These are phyloP conservation scores for Furcasterigmium sp. DNA, from an alignment of 2,329 filamentous ascomycete genomes.

Conservation along the genomic window DNA sequence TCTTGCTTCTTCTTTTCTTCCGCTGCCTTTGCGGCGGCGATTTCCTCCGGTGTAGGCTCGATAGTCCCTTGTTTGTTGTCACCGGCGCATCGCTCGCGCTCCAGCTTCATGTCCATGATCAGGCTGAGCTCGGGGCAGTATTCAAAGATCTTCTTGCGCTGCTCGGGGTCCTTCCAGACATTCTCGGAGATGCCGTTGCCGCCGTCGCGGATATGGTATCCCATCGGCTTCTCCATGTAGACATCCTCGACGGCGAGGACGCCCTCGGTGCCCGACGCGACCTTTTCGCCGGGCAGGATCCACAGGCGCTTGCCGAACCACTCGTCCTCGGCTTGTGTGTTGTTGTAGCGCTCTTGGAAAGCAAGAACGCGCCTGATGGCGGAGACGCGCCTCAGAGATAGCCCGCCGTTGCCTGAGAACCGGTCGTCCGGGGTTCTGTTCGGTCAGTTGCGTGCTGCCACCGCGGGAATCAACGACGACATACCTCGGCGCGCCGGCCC, in stretches of 20 bases:
- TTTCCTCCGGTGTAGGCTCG: conserved; percentile 4
- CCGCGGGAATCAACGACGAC: conserved; percentile 3
- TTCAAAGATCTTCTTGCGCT: conserved; percentile 42
- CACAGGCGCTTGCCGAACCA: conserved; percentile 48
- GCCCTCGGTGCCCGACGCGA: conserved; percentile 34
- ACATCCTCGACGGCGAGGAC: conserved; percentile 45
- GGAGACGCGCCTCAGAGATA: conserved; percentile 48
- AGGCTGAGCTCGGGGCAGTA: conserved; percentile 53
- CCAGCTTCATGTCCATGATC: conserved; percentile 52
- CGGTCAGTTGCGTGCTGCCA: neutral
- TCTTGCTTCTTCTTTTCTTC: conserved; percentile 8
- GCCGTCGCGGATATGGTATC: conserved; percentile 44
- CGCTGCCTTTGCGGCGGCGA: conserved; percentile 1
- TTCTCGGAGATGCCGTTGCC: conserved; percentile 32
- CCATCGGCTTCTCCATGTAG: conserved; percentile 46
- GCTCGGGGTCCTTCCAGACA: conserved; percentile 39
- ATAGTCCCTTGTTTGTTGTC: conserved; percentile 24
- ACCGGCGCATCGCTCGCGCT: conserved; percentile 37
- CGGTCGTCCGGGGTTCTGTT: conserved; percentile 30
- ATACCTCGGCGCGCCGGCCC: conserved; percentile 47
- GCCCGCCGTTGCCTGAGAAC: conserved; percentile 48
- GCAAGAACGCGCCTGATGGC: conserved; percentile 41
- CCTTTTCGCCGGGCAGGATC: conserved; percentile 39
- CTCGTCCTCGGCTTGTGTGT: conserved; percentile 47
- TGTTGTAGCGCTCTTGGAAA: conserved; percentile 44